These are phyloP conservation scores for Phragmites australis DNA, from an alignment of 176 grass and related monocot genomes.

Conservation along the genomic window DNA sequence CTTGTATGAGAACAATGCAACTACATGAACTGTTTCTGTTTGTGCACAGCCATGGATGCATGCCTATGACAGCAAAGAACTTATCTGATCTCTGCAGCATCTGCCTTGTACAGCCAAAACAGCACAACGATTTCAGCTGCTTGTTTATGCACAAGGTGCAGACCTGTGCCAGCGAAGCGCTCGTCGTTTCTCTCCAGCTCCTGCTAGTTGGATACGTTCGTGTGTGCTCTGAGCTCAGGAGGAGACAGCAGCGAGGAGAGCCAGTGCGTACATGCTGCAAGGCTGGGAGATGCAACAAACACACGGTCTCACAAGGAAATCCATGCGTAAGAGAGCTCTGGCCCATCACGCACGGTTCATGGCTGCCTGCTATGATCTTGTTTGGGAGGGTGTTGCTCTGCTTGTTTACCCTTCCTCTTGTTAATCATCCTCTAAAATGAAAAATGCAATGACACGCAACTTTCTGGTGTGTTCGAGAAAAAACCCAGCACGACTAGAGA, in stretches of 20 bases:
- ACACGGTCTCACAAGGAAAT: not conserved
- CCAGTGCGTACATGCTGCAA: not conserved
- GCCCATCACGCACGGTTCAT: too few relatives aligned
- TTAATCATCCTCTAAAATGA: too few relatives aligned
- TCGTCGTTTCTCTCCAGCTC: not conserved
- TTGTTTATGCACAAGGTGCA: conserved; percentile 6
- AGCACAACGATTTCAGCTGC: conserved; percentile 3
- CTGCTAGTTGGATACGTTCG: conserved; percentile 27
- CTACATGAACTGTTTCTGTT: not conserved
- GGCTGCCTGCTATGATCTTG: too few relatives aligned
- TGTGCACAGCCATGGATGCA: not conserved
- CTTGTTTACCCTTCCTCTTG: too few relatives aligned
- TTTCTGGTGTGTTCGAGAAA: too few relatives aligned
- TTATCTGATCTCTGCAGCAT: not conserved
- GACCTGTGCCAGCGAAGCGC: conserved; percentile 2
- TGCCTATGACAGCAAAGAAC: not conserved
- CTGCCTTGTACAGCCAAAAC: conserved; percentile 22
- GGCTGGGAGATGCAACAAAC: not conserved
- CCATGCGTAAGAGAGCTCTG: too few relatives aligned
- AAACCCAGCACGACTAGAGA: too few relatives aligned
- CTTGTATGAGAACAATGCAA: not conserved
- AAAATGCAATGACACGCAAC: too few relatives aligned
- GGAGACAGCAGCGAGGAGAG: not conserved
- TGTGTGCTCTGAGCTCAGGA: not conserved
- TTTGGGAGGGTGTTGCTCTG: too few relatives aligned